A percentile compares a stretch with the other conserved stretches of the same genome.
Evolutionary conservation across 2,329 filamentous ascomycete genomes (phyloP).

Genomic region (Teratosphaeria epicoccoides): DNA sequence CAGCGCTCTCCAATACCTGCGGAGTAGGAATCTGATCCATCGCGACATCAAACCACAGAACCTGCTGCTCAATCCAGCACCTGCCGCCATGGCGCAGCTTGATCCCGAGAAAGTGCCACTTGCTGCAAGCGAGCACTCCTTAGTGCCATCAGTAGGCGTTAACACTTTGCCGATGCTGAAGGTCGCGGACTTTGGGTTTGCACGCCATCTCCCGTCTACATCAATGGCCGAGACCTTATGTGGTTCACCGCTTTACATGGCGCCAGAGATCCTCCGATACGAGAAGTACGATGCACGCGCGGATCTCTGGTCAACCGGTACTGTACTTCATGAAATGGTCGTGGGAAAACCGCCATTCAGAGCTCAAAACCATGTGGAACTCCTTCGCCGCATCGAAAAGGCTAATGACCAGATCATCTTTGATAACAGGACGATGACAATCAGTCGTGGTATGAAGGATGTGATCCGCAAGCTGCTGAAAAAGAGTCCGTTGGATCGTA

Average conservation of each 20-base stretch:
- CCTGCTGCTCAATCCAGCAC: slow-evolving; percentile 75
- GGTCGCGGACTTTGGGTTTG: slow-evolving; percentile 97
- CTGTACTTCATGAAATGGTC: slow-evolving; percentile 92
- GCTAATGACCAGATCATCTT: slow-evolving; percentile 80
- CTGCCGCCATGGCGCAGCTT: slow-evolving; percentile 55
- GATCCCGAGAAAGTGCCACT: slow-evolving; percentile 56
- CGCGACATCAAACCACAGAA: slow-evolving; percentile 98
- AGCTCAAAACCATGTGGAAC: slow-evolving; percentile 86
- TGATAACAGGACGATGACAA: slow-evolving; percentile 31
- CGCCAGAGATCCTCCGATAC: slow-evolving; percentile 91
- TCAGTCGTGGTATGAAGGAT: slow-evolving; percentile 66
- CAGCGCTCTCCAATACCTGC: slow-evolving; percentile 82
- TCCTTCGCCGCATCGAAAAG: slow-evolving; percentile 83
- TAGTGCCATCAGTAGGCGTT: slow-evolving; percentile 71
- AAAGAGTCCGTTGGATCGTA: slow-evolving; percentile 70
- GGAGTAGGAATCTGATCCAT: slow-evolving; percentile 79
- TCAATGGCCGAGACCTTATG: slow-evolving; percentile 92
- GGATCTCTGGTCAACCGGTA: slow-evolving; percentile 95
- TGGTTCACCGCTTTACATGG: slow-evolving; percentile 96
- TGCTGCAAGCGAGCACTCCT: slow-evolving; percentile 67
- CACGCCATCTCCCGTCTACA: slow-evolving; percentile 77
- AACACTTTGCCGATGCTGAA: slow-evolving; percentile 89
- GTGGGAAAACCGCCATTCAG: slow-evolving; percentile 82
- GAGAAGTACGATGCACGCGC: slow-evolving; percentile 96
- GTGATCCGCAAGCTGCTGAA: slow-evolving; percentile 74